Base-by-base conservation (phyloP, 164 flowering plant species). In the Kalanchoe fedtschenkoi region DNA sequence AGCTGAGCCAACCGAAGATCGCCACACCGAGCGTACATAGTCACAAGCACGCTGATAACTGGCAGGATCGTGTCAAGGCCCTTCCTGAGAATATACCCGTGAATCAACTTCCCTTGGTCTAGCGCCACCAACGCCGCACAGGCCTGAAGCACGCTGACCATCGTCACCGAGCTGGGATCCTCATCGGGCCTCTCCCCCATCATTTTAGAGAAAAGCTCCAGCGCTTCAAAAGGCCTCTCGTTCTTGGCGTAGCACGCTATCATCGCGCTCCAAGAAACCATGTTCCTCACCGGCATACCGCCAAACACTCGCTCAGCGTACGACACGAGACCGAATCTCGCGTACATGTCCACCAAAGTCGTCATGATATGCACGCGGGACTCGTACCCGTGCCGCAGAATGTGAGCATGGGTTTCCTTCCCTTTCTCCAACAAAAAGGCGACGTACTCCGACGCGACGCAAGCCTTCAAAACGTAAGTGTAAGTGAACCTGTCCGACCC, bases 231-330 rank as follows among this genome's bases (percentile, higher is more conserved):
- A 1, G 93, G 74, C 71, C 59, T 80, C 32, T 75, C 88, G 65
- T 88, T 90, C 68, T 78, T 85, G 0, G 80, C 83, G 68, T 77
- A 88, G 53, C 92, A 85, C 6, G 86, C 87, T 65, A 93, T 88
- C 91, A 93, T 83, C 0, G 96, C 95, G 63, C 89, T 93, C 96
- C 98, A 93, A 11, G 93, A 82, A 65, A 89, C 92, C 65, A 88
- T 81, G 75, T 88, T 88, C 65, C 70, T 86, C 60, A 43, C 75
- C 6, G 83, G 74, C 86, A 90, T 89, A 21, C 30, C 62, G 34
- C 68, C 72, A 62, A 93, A 90, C 57, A 90, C 83, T 17, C 38
- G 34, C n/a, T 74, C 57, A 0, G 96, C 96, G 71, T 80, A 70
- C 3, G 37, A 46, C 55, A 83, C 82, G 35, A 68, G 71, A 10